A percentile compares a stretch with the other conserved stretches of the same genome.
Conservation (phyloP, 2,329 filamentous ascomycete species). For the Neopestalotiopsis sp. region DNA sequence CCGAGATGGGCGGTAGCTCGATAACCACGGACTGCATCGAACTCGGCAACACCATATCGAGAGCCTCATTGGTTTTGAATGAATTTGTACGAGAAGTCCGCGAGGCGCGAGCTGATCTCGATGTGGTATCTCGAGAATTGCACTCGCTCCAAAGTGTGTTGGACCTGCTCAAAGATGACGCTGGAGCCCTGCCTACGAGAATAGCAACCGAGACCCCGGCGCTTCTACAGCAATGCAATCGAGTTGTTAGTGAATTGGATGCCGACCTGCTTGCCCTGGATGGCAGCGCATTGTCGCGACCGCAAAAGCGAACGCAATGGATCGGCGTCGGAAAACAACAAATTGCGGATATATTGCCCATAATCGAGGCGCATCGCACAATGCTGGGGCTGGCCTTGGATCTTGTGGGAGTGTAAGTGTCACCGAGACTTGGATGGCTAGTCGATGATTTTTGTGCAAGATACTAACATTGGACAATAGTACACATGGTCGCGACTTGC, state of each 20-base stretch:
- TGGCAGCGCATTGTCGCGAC: slow-evolving; percentile 35
- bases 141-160: slow-evolving; percentile 47
- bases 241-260: slow-evolving; percentile 43
- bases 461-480: slow-evolving; percentile 14
- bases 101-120: slow-evolving; percentile 45
- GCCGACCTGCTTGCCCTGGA: slow-evolving; percentile 39
- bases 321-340: slow-evolving; percentile 39
- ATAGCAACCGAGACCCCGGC: slow-evolving; percentile 42
- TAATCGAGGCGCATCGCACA: slow-evolving; percentile 44
- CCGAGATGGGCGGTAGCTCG: slow-evolving; percentile 36
- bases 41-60: slow-evolving; percentile 40
- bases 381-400: slow-evolving; percentile 47
- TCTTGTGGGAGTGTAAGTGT: slow-evolving; percentile 44
- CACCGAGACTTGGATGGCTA: neutral
- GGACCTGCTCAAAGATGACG: slow-evolving; percentile 45
- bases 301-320: slow-evolving; percentile 46
- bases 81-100: slow-evolving; percentile 47
- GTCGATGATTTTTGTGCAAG: neutral
- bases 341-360: slow-evolving; percentile 37
- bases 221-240: slow-evolving; percentile 42
- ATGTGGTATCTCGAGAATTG: slow-evolving; percentile 46
- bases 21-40: slow-evolving; percentile 45
- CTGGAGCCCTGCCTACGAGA: slow-evolving; percentile 39
- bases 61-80: slow-evolving; percentile 38
- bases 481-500: slow-evolving; percentile 21